phyloP scores from a whole-genome alignment of 495 filamentous ascomycete species.

The Podospora comata region DNA sequence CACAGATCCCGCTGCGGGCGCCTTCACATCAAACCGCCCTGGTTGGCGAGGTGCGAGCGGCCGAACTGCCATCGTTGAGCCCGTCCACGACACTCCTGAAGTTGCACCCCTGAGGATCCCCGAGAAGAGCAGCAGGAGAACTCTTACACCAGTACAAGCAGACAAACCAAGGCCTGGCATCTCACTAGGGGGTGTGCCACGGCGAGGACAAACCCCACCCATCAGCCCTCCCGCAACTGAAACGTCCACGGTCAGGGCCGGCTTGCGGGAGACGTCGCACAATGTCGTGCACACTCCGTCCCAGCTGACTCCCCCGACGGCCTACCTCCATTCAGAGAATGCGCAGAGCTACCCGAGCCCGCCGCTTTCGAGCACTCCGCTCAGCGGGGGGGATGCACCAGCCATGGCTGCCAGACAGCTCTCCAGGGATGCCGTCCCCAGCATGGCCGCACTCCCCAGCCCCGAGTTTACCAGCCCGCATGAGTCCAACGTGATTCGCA shows the following conservation, averaged over 20 bases:
- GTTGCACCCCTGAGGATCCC: conserved; percentile 46
- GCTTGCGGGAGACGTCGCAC: conserved; percentile 28
- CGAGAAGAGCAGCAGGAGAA: conserved; percentile 42
- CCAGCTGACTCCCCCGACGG: conserved; percentile 26
- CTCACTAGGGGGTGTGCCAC: conserved; percentile 15
- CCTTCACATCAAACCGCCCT: conserved; percentile 39
- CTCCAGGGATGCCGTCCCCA: conserved; percentile 21
- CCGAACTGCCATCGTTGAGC: conserved; percentile 46
- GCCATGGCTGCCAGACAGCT: conserved; percentile 29
- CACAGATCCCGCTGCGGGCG: conserved; percentile 34
- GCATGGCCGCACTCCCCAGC: conserved; percentile 18
- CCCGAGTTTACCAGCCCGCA: conserved; percentile 21
- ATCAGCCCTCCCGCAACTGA: conserved; percentile 36
- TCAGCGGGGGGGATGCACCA: conserved; percentile 25
- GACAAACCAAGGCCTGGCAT: conserved; percentile 17
- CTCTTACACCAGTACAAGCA: conserved; percentile 22
- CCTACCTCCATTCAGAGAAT: conserved; percentile 19
- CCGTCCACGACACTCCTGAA: conserved; percentile 43
- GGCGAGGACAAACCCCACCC: conserved; percentile 33
- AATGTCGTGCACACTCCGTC: conserved; percentile 23
- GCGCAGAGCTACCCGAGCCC: conserved; percentile 36
- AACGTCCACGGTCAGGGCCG: conserved; percentile 25
- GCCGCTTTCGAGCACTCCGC: conserved; percentile 32
- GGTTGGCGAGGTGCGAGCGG: conserved; percentile 55
- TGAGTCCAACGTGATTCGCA: conserved; percentile 34